These are phyloP conservation scores for Parachlorella kessleri DNA, from an alignment of 139 green algal genomes.

Conservation along the genomic window DNA sequence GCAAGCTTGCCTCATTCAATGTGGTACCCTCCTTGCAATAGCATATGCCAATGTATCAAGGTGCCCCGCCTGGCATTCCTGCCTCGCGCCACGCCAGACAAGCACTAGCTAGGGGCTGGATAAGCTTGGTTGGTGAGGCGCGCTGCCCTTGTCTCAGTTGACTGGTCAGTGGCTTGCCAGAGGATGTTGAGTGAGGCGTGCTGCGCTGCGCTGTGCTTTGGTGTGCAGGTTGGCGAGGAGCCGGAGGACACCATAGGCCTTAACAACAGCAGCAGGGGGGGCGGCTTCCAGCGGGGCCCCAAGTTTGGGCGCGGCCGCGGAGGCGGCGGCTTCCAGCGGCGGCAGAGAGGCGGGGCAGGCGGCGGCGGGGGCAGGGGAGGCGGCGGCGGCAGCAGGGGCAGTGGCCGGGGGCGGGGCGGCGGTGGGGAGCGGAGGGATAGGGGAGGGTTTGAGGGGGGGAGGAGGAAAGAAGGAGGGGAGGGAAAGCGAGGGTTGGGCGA, in stretches of 20 bases:
- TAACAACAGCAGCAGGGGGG: neutral
- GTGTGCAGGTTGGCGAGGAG: conserved; percentile 55
- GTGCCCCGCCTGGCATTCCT: too few relatives aligned
- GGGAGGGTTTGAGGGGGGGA: too few relatives aligned
- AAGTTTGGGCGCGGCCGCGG: conserved; percentile 5
- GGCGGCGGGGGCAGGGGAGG: neutral
- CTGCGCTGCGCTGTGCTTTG: neutral
- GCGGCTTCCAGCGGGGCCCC: neutral
- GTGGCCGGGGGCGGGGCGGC: neutral
- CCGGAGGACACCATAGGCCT: conserved; percentile 55
- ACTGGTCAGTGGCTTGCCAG: neutral
- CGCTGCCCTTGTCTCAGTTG: neutral
- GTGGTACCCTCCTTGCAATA: too few relatives aligned
- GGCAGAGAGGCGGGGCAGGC: neutral
- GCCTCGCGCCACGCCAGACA: too few relatives aligned
- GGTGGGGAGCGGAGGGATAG: too few relatives aligned
- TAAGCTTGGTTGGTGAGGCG: too few relatives aligned
- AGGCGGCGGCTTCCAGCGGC: neutral
- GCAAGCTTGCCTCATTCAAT: too few relatives aligned
- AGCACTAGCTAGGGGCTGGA: too few relatives aligned
- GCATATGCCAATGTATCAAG: too few relatives aligned
- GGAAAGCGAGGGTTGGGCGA: too few relatives aligned
- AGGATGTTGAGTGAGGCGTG: neutral
- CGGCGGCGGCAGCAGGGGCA: neutral
- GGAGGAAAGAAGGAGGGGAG: too few relatives aligned